Conservation (phyloP, 2,329 filamentous ascomycete species). For the Cadophora gregata region DNA sequence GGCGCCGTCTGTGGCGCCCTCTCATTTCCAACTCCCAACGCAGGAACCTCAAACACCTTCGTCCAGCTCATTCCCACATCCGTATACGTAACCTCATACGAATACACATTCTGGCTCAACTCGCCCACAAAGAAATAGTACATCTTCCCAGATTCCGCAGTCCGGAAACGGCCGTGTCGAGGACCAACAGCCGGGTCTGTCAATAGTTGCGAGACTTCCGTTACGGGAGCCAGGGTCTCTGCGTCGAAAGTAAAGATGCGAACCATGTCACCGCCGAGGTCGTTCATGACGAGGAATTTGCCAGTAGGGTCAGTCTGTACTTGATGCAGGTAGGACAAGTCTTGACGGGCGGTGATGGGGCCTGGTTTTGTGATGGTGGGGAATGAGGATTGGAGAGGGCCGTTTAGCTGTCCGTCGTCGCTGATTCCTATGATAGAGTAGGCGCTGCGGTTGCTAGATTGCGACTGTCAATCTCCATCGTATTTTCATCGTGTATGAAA, state of each 20-base stretch:
- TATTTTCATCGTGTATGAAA: neutral
- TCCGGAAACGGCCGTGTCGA: constrained; percentile 54
- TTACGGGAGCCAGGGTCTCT: constrained; percentile 46
- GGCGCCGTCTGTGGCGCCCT: constrained; percentile 23
- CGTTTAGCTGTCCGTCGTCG: constrained; percentile 8
- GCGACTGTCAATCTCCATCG: neutral
- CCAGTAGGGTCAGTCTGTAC: constrained; percentile 56
- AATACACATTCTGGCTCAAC: constrained; percentile 48
- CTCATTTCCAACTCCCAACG: constrained; percentile 20
- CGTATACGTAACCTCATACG: constrained; percentile 36
- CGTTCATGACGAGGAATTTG: constrained; percentile 53
- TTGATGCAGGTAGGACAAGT: constrained; percentile 54
- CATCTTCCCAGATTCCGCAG: constrained; percentile 24
- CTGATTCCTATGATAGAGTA: constrained; percentile 12
- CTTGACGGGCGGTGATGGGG: constrained; percentile 44
- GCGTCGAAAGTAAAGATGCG: constrained; percentile 52
- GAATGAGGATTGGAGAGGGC: constrained; percentile 13
- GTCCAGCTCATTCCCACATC: constrained; percentile 15
- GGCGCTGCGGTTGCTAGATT: constrained; percentile 26
- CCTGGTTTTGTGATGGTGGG: constrained; percentile 21
- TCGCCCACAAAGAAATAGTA: constrained; percentile 53
- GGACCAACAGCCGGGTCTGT: constrained; percentile 52
- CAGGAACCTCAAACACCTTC: constrained; percentile 26
- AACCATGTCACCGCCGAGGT: constrained; percentile 55
- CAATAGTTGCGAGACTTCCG: constrained; percentile 44